Percentiles rank a stretch among this genome's conserved stretches.
Conservation (phyloP, 805 yeast species). For the Starmerella kuoi region DNA sequence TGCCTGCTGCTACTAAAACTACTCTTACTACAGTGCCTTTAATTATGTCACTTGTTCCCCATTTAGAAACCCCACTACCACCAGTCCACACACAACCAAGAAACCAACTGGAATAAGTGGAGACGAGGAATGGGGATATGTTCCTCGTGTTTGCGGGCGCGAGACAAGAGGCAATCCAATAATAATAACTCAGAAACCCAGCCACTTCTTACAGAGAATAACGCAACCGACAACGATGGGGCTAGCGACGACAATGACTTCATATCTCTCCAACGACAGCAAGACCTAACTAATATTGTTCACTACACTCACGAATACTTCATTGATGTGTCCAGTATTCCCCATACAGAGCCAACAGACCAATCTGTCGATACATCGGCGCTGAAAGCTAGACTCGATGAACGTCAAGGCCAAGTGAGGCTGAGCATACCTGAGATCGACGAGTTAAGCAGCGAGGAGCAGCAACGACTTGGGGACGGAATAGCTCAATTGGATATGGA, state of each 20-base stretch:
- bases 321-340: slow-evolving; percentile 17
- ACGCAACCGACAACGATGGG: slow-evolving; percentile 4
- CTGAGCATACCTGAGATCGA: slow-evolving; percentile 4
- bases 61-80: too few relatives aligned
- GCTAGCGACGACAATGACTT: slow-evolving; percentile 8
- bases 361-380: slow-evolving; percentile 3
- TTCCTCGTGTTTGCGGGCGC: slow-evolving; percentile 16
- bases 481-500: too few relatives aligned
- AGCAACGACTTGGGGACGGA: background rate
- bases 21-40: too few relatives aligned
- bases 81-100: too few relatives aligned
- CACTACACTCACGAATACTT: slow-evolving; percentile 19
- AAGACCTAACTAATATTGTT: slow-evolving; percentile 17
- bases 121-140: slow-evolving; percentile 24
- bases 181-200: slow-evolving; percentile 6
- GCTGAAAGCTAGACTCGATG: slow-evolving; percentile 3
- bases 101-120: too few relatives aligned
- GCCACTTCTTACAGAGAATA: slow-evolving; percentile 12
- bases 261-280: slow-evolving; percentile 16
- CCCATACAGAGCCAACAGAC: slow-evolving; percentile 12
- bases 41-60: too few relatives aligned
- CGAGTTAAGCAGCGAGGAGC: slow-evolving; percentile 2
- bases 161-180: slow-evolving; percentile 4
- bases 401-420: background rate
- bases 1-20: too few relatives aligned